These are phyloP conservation scores for Melocanna baccifera DNA, from an alignment of 176 grass and related monocot species.

Conservation along the genomic window DNA sequence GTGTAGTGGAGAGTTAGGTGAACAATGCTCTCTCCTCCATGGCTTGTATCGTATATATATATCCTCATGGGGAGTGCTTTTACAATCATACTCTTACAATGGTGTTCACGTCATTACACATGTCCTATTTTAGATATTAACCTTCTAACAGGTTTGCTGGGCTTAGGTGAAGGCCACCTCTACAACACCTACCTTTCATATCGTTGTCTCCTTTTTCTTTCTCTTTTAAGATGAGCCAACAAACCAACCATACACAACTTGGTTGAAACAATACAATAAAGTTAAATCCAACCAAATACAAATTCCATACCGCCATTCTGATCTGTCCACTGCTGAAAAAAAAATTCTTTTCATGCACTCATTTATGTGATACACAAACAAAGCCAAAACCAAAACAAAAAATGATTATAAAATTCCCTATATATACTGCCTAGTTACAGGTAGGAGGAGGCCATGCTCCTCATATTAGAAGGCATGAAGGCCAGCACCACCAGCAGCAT, in stretches of 20 bases:
- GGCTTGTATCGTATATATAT: no score
- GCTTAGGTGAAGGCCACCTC: no score
- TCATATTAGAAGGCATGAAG: constrained; percentile 53
- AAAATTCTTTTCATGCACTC: neutral
- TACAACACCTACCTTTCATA: no score
- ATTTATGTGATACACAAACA: neutral
- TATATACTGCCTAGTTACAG: constrained; percentile 18
- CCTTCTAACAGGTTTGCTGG: no score
- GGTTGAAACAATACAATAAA: neutral
- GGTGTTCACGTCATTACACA: no score
- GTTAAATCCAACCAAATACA: neutral
- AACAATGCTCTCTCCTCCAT: no score
- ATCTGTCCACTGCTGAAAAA: neutral
- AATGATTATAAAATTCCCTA: neutral
- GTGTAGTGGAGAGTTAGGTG: no score
- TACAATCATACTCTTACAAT: no score
- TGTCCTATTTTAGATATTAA: no score
- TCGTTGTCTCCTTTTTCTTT: no score
- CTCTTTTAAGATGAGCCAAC: neutral
- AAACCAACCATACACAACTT: neutral
- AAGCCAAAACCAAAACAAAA: neutral
- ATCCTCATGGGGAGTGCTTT: no score
- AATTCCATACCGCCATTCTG: neutral
- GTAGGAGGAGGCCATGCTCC: constrained; percentile 46
- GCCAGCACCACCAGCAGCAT: constrained; percentile 53